phyloP scores from a whole-genome alignment of 345 rosid species.

The Populus pruinosa region DNA sequence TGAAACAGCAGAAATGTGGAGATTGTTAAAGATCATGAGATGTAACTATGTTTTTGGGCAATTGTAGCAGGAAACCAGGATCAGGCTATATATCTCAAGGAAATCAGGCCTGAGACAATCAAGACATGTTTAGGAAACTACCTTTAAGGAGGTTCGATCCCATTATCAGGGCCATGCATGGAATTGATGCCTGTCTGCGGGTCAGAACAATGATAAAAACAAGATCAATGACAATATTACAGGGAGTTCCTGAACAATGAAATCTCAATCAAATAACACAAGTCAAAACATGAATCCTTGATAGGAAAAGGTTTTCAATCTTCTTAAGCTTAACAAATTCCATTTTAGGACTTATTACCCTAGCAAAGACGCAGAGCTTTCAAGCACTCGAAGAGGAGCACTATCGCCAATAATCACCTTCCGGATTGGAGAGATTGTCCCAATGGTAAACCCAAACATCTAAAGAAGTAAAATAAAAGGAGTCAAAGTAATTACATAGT shows the following conservation, averaged over 20 bases:
- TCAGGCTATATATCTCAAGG: not conserved
- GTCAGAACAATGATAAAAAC: not conserved
- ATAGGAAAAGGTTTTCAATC: not conserved
- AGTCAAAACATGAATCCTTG: not conserved
- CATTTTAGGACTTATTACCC: slow-evolving; percentile 13
- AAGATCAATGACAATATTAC: not conserved
- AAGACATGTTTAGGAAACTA: not conserved
- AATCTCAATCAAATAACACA: not conserved
- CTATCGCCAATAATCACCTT: slow-evolving; percentile 24
- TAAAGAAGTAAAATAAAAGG: not conserved
- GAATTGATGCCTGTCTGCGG: slow-evolving; percentile 36
- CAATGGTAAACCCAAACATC: slow-evolving; percentile 25
- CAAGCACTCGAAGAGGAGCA: slow-evolving; percentile 34
- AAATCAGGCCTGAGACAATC: not conserved
- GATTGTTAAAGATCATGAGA: not conserved
- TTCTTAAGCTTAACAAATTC: not conserved
- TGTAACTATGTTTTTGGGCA: not conserved
- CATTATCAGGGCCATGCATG: slow-evolving; percentile 24
- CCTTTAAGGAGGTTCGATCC: slow-evolving; percentile 41
- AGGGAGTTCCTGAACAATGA: too few species aligned
- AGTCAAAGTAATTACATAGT: too few species aligned
- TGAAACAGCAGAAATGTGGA: slow-evolving; percentile 3
- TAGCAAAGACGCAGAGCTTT: slow-evolving; percentile 22
- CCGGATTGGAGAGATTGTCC: slow-evolving; percentile 21
- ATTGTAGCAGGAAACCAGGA: not conserved